These are phyloP conservation scores for Lactarius sp. DNA, from an alignment of 768 basidiomycete genomes.

Conservation along the genomic window DNA sequence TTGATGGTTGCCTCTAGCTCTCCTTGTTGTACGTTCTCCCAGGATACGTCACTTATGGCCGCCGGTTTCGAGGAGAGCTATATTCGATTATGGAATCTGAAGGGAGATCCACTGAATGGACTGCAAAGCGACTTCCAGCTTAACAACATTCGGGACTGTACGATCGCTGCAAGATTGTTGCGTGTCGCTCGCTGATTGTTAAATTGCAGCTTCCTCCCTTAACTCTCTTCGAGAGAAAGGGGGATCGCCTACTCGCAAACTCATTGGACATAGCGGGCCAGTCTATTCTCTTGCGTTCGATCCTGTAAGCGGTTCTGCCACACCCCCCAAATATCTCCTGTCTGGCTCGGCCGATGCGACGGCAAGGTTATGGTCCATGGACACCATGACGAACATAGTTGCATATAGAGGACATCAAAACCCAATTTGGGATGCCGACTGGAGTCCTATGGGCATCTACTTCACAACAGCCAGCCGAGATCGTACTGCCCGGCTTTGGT, in stretches of 20 bases:
- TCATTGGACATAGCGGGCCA: constrained; percentile 95
- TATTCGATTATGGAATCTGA: constrained; percentile 90
- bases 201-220: constrained; percentile 49
- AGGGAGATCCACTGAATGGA: constrained; percentile 82
- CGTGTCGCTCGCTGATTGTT: constrained; percentile 1
- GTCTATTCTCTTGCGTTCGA: constrained; percentile 95
- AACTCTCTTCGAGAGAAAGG: constrained; percentile 73
- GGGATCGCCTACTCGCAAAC: constrained; percentile 82
- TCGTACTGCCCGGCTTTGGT: constrained; percentile 93
- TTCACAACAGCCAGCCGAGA: constrained; percentile 96
- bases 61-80: constrained; percentile 95
- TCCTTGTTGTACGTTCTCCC: constrained; percentile 84
- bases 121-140: constrained; percentile 70
- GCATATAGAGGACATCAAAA: constrained; percentile 95
- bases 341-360: constrained; percentile 93
- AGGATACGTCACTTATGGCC: constrained; percentile 88
- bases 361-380: constrained; percentile 88
- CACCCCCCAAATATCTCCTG: constrained; percentile 79
- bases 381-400: constrained; percentile 89
- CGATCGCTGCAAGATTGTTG: constrained; percentile 28
- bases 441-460: constrained; percentile 98
- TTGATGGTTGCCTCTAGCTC: constrained; percentile 43
- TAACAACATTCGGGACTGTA: constrained; percentile 65
- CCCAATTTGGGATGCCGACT: constrained; percentile 98
- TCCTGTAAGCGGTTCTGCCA: constrained; percentile 80